Conservation (phyloP, 306 rosid species). For the Acacia crassicarpa region DNA sequence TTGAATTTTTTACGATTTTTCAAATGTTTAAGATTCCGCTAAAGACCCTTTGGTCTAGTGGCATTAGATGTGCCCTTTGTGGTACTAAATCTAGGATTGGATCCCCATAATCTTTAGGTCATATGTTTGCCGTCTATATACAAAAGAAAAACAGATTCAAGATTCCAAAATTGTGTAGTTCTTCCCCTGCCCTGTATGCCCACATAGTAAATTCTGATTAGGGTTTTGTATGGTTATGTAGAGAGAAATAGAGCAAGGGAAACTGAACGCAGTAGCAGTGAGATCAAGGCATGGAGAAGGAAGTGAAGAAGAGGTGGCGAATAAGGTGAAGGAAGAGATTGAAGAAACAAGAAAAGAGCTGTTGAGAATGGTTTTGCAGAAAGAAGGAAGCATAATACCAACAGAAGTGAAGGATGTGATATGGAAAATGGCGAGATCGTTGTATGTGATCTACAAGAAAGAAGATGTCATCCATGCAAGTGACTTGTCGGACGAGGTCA, state of each 20-base stretch:
- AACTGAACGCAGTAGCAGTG: conserved; percentile 46
- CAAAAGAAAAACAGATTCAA: too few relatives aligned
- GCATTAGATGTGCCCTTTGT: too few relatives aligned
- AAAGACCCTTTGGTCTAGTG: too few relatives aligned
- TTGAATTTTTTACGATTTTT: too few relatives aligned
- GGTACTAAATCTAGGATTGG: too few relatives aligned
- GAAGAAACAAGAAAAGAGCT: conserved; percentile 40
- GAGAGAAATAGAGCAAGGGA: conserved; percentile 61
- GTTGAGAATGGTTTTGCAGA: conserved; percentile 48
- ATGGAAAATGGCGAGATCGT: conserved; percentile 50
- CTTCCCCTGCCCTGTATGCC: too few relatives aligned
- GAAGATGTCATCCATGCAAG: not conserved
- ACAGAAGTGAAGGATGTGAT: conserved; percentile 58
- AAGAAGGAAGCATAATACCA: conserved; percentile 43
- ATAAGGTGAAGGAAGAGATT: conserved; percentile 29
- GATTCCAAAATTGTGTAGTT: too few relatives aligned
- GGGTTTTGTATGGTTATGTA: not conserved
- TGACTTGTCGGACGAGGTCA: conserved; percentile 32
- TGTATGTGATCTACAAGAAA: conserved; percentile 45
- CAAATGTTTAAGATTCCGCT: too few relatives aligned
- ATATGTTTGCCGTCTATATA: too few relatives aligned
- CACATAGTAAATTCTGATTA: not conserved
- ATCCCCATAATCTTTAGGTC: too few relatives aligned
- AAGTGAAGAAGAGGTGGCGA: conserved; percentile 33
- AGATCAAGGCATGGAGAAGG: conserved; percentile 32